A percentile compares a stretch with the other conserved stretches of the same genome.
phyloP scores from a whole-genome alignment of 495 filamentous ascomycete genomes.

The Aspergillus cavernicola region DNA sequence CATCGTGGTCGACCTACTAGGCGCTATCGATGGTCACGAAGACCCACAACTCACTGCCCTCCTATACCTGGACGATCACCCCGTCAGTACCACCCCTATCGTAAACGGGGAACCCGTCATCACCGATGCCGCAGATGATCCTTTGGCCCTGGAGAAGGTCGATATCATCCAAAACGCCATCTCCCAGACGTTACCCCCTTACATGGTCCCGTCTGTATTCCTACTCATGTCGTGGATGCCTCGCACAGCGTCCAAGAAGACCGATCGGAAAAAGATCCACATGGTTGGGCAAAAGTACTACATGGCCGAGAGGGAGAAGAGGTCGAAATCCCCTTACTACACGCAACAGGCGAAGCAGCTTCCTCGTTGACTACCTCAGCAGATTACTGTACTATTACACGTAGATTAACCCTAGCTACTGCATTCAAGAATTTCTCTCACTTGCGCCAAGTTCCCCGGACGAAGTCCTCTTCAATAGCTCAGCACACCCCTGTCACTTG shows the following conservation, averaged over 20 bases:
- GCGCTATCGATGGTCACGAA: conserved; percentile 17
- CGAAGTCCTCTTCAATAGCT: too few relatives aligned
- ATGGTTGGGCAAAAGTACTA: not conserved
- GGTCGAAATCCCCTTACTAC: not conserved
- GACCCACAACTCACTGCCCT: conserved; percentile 24
- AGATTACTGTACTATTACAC: not conserved
- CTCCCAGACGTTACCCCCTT: conserved; percentile 15
- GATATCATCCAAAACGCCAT: conserved; percentile 5
- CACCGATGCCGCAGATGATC: not conserved
- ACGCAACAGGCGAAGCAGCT: not conserved
- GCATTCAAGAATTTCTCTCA: too few relatives aligned
- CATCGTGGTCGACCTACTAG: conserved; percentile 25
- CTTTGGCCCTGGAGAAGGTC: conserved; percentile 6
- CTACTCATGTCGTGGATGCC: conserved; percentile 33
- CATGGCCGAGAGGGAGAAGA: not conserved
- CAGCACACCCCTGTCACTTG: too few relatives aligned
- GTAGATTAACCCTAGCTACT: too few relatives aligned
- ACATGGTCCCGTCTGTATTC: conserved; percentile 25
- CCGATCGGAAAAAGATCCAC: conserved; percentile 32
- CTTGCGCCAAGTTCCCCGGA: too few relatives aligned
- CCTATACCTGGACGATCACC: conserved; percentile 14
- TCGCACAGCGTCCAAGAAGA: conserved; percentile 40
- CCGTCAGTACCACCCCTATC: not conserved
- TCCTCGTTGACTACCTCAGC: not conserved
- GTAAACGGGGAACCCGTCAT: not conserved